Percentiles rank a stretch among this genome's conserved stretches.
Evolutionary conservation across 306 rosid species (phyloP).

Genomic region (Prunus campanulata): DNA sequence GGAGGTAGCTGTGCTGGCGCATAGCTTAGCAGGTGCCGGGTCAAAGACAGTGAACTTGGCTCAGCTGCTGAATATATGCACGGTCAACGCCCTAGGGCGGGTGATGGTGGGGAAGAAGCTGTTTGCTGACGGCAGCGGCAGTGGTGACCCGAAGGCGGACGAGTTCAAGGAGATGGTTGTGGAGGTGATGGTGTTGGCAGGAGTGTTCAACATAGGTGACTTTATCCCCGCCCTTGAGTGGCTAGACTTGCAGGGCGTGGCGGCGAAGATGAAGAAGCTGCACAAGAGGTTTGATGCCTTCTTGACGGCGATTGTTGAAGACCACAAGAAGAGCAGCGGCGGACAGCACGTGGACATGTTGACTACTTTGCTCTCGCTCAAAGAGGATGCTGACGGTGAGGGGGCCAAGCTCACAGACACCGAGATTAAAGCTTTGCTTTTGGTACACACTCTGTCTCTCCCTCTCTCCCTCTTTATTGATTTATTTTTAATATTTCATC

Average conservation of each 20-base stretch:
- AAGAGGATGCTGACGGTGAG: constrained; percentile 40
- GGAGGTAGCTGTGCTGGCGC: constrained; percentile 48
- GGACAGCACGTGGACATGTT: constrained; percentile 49
- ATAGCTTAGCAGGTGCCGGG: constrained; percentile 41
- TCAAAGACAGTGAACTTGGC: constrained; percentile 45
- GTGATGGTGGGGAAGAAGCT: constrained; percentile 63
- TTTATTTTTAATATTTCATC: not conserved
- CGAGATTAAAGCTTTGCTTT: constrained; percentile 69
- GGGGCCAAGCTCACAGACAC: constrained; percentile 44
- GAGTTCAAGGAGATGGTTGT: constrained; percentile 71
- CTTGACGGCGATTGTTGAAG: constrained; percentile 48
- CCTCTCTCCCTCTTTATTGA: not conserved
- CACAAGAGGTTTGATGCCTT: constrained; percentile 63
- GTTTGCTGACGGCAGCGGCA: constrained; percentile 43
- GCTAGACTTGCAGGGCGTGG: constrained; percentile 66
- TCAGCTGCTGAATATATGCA: constrained; percentile 56
- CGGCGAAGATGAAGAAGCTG: constrained; percentile 53
- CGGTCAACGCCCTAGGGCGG: constrained; percentile 60
- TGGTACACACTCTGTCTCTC: constrained; percentile 30
- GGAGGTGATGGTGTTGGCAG: constrained; percentile 63
- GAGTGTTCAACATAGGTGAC: constrained; percentile 69
- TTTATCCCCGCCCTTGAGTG: constrained; percentile 63
- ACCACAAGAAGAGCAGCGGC: constrained; percentile 28
- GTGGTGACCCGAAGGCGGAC: constrained; percentile 45
- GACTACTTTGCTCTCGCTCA: constrained; percentile 43